Percentiles rank a stretch among this genome's conserved stretches.
These are phyloP conservation scores for Kregervanrija pseudodelftensis DNA, from an alignment of 805 yeast species.

Conservation along the genomic window DNA sequence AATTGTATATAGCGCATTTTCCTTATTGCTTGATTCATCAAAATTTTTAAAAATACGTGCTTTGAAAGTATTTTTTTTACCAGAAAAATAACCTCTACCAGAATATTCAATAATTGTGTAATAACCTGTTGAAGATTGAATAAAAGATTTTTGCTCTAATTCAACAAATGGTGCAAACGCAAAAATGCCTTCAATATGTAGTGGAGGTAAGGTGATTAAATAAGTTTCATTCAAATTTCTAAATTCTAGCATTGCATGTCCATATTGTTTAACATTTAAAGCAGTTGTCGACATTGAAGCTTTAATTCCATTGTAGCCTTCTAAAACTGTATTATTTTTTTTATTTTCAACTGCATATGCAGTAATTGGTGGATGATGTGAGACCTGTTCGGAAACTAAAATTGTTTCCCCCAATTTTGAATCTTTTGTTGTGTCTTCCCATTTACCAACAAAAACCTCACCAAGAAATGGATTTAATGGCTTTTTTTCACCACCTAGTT, in stretches of 20 bases:
- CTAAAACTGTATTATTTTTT: conserved; percentile 56
- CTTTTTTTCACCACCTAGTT: conserved; percentile 92
- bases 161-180: conserved; percentile 93
- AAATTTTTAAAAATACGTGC: conserved; percentile 65
- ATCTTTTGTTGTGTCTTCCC: conserved; percentile 51
- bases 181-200: conserved; percentile 90
- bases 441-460: conserved; percentile 85
- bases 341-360: conserved; percentile 80
- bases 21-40: conserved; percentile 40
- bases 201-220: conserved; percentile 82
- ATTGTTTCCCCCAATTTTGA: conserved; percentile 65
- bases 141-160: conserved; percentile 79
- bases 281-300: conserved; percentile 75
- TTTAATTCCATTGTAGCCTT: conserved; percentile 87
- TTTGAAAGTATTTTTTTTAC: conserved; percentile 89
- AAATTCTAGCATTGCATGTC: conserved; percentile 74
- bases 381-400: conserved; percentile 83
- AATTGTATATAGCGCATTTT: conserved; percentile 69
- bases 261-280: conserved; percentile 82
- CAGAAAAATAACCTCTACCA: conserved; percentile 93
- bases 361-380: conserved; percentile 98
- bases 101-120: conserved; percentile 66
- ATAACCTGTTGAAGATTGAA: conserved; percentile 78
- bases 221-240: conserved; percentile 59
- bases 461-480: conserved; percentile 96